Evolutionary conservation across 495 filamentous ascomycete species (phyloP).

Genomic region (Barbatosphaeria neglecta): DNA sequence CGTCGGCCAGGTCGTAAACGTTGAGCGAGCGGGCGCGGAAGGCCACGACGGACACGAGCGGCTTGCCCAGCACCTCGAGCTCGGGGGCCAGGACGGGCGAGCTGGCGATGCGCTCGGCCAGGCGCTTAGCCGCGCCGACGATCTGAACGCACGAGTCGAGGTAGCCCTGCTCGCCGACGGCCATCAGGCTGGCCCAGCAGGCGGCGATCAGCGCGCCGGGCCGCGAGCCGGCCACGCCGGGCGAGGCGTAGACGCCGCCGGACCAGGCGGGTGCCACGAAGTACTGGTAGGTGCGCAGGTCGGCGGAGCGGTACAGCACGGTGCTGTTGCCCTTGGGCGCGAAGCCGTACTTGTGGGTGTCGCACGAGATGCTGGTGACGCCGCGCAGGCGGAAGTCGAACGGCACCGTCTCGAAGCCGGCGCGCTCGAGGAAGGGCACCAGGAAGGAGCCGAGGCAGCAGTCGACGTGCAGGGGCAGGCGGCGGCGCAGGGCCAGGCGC

Average conservation of each 20-base stretch:
- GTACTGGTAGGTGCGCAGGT: slow-evolving; percentile 80
- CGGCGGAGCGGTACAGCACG: slow-evolving; percentile 71
- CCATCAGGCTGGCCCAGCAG: slow-evolving; percentile 87
- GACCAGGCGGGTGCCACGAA: slow-evolving; percentile 93
- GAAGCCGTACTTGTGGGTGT: slow-evolving; percentile 99
- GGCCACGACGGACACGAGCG: slow-evolving; percentile 81
- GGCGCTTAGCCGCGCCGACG: slow-evolving; percentile 74
- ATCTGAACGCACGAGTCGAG: slow-evolving; percentile 74
- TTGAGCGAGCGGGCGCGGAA: slow-evolving; percentile 70
- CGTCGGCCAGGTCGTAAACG: slow-evolving; percentile 81
- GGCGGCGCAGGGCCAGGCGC: slow-evolving; percentile 64
- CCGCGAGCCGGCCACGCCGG: slow-evolving; percentile 77
- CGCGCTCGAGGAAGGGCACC: slow-evolving; percentile 78
- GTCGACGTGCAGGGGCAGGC: slow-evolving; percentile 87
- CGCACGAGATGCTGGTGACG: slow-evolving; percentile 88
- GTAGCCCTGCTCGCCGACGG: slow-evolving; percentile 81
- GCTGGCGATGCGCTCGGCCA: slow-evolving; percentile 61
- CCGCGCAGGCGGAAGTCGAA: slow-evolving; percentile 93
- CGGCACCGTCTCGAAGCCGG: slow-evolving; percentile 72
- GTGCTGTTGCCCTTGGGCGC: slow-evolving; percentile 94
- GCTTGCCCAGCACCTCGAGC: slow-evolving; percentile 71
- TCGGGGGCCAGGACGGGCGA: slow-evolving; percentile 54
- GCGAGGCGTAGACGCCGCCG: slow-evolving; percentile 91
- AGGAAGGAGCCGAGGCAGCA: slow-evolving; percentile 95
- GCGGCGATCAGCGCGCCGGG: slow-evolving; percentile 89